Conservation (phyloP, 2,329 filamentous ascomycete species). For the Fonsecaea erecta region DNA sequence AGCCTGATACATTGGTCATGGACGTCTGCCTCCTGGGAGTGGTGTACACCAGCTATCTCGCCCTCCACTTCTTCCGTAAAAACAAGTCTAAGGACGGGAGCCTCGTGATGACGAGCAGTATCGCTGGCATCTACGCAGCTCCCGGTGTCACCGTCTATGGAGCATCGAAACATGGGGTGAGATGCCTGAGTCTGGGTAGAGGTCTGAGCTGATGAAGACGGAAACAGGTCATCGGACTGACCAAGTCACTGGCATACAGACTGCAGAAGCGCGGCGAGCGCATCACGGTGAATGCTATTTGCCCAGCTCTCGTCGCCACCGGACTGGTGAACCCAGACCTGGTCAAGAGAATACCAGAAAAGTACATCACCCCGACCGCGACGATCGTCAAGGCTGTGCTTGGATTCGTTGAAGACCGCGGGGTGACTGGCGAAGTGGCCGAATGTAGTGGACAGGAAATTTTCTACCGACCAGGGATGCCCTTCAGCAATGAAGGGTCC, state of each 20-base stretch:
- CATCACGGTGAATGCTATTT: constrained; percentile 7
- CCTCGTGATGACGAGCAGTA: constrained; percentile 12
- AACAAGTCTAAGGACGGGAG: neutral
- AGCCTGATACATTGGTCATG: neutral
- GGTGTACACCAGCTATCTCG: constrained; percentile 5
- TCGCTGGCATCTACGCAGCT: constrained; percentile 1
- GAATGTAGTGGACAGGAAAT: constrained; percentile 6
- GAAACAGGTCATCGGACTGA: constrained; percentile 9
- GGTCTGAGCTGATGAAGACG: neutral
- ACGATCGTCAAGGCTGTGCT: constrained; percentile 7
- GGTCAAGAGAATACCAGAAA: neutral
- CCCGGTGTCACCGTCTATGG: neutral
- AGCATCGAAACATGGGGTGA: constrained; percentile 4
- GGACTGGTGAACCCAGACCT: neutral
- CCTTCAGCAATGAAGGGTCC: neutral
- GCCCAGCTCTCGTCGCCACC: constrained; percentile 2
- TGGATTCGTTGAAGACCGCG: neutral
- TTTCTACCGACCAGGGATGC: neutral
- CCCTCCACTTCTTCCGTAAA: constrained; percentile 11
- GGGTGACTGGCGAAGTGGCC: constrained; percentile 1
- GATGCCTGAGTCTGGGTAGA: neutral
- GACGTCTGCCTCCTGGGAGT: constrained; percentile 11
- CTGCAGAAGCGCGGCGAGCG: neutral
- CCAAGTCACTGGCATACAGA: neutral
- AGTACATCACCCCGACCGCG: neutral